These are phyloP conservation scores for Yamadazyma spencermartinsiae DNA, from an alignment of 1,139 yeast species.

Conservation along the genomic window DNA sequence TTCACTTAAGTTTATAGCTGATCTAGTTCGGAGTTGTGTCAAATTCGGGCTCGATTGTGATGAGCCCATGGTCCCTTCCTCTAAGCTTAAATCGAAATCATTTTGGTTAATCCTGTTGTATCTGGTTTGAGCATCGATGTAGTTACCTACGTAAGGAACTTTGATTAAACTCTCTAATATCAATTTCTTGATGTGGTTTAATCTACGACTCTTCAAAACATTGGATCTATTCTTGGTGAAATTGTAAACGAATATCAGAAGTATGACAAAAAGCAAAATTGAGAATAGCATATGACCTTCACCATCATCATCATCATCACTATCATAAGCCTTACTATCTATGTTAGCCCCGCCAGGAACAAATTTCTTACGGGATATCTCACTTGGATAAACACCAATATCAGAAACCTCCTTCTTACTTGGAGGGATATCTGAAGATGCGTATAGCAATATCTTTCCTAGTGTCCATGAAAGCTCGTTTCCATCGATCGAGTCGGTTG, in stretches of 20 bases:
- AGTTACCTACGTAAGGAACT: slow-evolving; percentile 19
- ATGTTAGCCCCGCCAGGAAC: slow-evolving; percentile 34
- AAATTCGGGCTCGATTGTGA: slow-evolving; percentile 21
- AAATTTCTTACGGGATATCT: slow-evolving; percentile 41
- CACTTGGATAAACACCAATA: slow-evolving; percentile 58
- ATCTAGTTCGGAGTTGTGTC: slow-evolving; percentile 41
- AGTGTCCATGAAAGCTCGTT: slow-evolving; percentile 68
- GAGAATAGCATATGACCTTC: slow-evolving; percentile 11
- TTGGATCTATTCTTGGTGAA: slow-evolving; percentile 10
- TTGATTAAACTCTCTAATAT: slow-evolving; percentile 15
- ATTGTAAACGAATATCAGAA: slow-evolving; percentile 14
- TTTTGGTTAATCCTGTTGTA: slow-evolving; percentile 19
- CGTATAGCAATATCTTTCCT: slow-evolving; percentile 60
- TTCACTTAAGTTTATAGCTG: slow-evolving; percentile 36
- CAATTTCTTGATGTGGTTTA: slow-evolving; percentile 16
- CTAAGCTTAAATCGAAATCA: slow-evolving; percentile 27
- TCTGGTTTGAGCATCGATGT: slow-evolving; percentile 15
- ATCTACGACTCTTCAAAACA: slow-evolving; percentile 14
- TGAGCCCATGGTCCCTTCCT: slow-evolving; percentile 31
- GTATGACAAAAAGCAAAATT: slow-evolving; percentile 18
- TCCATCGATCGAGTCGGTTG: slow-evolving; percentile 59
- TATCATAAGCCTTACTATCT: slow-evolving; percentile 14
- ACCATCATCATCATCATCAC: slow-evolving; percentile 24
- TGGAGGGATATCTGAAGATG: slow-evolving; percentile 50
- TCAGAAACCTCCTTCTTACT: slow-evolving; percentile 21